phyloP scores from a whole-genome alignment of 2,329 filamentous ascomycete genomes.

The Curvularia lunata region DNA sequence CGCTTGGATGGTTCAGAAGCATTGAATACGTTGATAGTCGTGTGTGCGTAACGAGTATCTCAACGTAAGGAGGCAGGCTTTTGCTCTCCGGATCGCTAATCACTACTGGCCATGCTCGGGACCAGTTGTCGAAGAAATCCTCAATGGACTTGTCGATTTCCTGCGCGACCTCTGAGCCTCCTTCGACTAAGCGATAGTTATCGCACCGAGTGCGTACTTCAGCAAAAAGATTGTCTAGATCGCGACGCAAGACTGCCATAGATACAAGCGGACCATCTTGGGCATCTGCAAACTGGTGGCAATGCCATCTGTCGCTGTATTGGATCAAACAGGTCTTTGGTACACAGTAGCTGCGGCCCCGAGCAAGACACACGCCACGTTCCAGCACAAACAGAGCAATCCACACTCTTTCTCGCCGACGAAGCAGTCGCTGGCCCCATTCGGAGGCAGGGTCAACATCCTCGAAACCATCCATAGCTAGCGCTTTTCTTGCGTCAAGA shows the following conservation, averaged over 20 bases:
- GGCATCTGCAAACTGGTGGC: conserved; percentile 66
- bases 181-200: conserved; percentile 58
- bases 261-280: conserved; percentile 76
- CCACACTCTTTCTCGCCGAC: conserved; percentile 72
- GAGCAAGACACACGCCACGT: conserved; percentile 73
- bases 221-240: conserved; percentile 66
- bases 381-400: conserved; percentile 75
- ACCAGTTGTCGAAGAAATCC: conserved; percentile 70
- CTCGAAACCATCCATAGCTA: conserved; percentile 71
- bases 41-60: conserved; percentile 74
- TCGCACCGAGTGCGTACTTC: conserved; percentile 67
- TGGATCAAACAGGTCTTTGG: conserved; percentile 70
- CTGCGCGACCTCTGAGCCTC: conserved; percentile 60
- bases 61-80: conserved; percentile 72
- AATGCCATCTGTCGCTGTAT: conserved; percentile 73
- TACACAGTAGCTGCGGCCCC: conserved; percentile 71
- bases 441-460: conserved; percentile 67
- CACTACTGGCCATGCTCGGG: conserved; percentile 61
- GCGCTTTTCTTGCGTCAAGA: conserved; percentile 69
- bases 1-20: conserved; percentile 76
- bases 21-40: conserved; percentile 75
- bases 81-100: conserved; percentile 49
- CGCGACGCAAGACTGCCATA: conserved; percentile 71
- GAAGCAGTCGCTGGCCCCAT: conserved; percentile 65
- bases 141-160: conserved; percentile 61